Conservation (phyloP, 768 basidiomycete genomes). For the Pilatotrama ljubarskyi region DNA sequence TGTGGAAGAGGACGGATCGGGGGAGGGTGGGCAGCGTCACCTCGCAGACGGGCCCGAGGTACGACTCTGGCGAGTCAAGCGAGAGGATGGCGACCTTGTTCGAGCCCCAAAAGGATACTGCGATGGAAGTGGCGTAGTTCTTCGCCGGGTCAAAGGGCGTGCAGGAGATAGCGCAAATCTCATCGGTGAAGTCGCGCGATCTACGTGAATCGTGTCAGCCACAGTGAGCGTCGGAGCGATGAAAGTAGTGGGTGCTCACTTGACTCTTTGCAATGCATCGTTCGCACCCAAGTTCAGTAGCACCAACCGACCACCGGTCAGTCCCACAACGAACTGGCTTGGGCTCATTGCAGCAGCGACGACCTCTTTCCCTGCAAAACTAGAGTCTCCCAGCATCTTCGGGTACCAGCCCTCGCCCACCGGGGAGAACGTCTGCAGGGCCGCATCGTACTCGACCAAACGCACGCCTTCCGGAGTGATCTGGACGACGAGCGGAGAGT, state of each 20-base stretch:
- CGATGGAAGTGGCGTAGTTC: constrained; percentile 49
- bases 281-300: constrained; percentile 50
- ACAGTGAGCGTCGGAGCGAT: neutral
- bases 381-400: constrained; percentile 1
- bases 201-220: constrained; percentile 1
- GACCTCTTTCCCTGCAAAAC: constrained; percentile 41
- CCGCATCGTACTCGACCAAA: constrained; percentile 56
- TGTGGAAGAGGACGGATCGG: constrained; percentile 50
- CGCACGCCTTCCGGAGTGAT: constrained; percentile 60
- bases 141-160: constrained; percentile 50
- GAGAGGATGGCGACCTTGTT: constrained; percentile 61
- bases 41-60: constrained; percentile 34
- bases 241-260: constrained; percentile 30
- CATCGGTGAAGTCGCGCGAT: constrained; percentile 31
- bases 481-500: constrained; percentile 67
- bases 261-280: constrained; percentile 34
- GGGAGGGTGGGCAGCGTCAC: constrained; percentile 46
- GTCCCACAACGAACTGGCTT: constrained; percentile 64
- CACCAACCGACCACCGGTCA: constrained; percentile 53
- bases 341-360: constrained; percentile 70
- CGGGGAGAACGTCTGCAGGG: constrained; percentile 42
- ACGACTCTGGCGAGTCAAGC: constrained; percentile 30
- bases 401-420: constrained; percentile 43
- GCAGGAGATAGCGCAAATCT: constrained; percentile 75
- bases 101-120: constrained; percentile 77